Base-by-base conservation (phyloP, 1,284 basidiomycete species). In the Heterobasidion parviporum region DNA sequence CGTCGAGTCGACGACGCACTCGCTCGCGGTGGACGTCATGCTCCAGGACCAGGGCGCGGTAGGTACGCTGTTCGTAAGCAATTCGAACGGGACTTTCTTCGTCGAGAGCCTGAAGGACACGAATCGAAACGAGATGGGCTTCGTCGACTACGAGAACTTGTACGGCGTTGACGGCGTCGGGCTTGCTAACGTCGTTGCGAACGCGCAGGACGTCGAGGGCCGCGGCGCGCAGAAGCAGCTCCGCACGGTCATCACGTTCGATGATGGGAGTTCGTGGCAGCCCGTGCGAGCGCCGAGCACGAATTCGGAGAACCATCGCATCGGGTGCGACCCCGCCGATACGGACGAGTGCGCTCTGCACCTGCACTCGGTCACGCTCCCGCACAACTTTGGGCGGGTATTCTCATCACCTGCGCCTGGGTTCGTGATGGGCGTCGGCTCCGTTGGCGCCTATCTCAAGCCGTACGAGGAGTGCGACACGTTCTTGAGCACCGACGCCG, bases 401-500 rank as follows among this genome's bases (percentile, higher is more conserved):
- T 98, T 98, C 72, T 96, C 94, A 1, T 94, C 93, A 0, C 87
- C 92, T 9, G 95, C 95, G 0, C 95, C 96, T 0, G 96, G 96
- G 0, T 82, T 94, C 59, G 87, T 94, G 36, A 96, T 99, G 90
- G 96, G 89, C 36, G 94, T 99, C 1, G 96, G 96, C 6, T 91
- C 84, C 0, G 80, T 98, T 33, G 94, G 95, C 2, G 72, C 79
- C 15, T 73, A 75, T 15, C 74, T 98, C 5, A 68, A 77, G 36
- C 76, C 85, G 0, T 99, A 99, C 67, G 85, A 90, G 52, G 89
- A 97, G 41, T 89, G 91, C 67, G 93, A 98, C 65, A 98, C 96
- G 0, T 99, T 95, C 75, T 70, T 98, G 59, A 93, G 89, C 63
- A 90, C 81, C 0, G 93, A 99, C 64, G 95, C 89, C 0, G 96